Conservation (phyloP, 306 rosid genomes). For the Ormosia emarginata region DNA sequence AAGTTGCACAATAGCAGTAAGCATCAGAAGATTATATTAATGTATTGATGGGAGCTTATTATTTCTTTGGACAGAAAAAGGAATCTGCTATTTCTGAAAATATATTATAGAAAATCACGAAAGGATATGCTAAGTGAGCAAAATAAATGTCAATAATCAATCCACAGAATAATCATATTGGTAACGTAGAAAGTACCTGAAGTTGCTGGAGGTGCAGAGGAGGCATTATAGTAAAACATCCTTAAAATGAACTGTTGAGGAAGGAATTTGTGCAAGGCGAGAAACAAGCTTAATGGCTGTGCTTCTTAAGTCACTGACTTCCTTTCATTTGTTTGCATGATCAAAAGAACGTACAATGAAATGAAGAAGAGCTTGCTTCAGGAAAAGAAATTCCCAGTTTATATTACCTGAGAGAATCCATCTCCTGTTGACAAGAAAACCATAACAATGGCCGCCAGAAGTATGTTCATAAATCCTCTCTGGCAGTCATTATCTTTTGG, state of each 20-base stretch:
- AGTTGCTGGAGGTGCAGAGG: conserved; percentile 81
- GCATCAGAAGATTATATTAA: background rate
- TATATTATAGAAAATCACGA: background rate
- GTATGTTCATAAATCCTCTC: conserved; percentile 61
- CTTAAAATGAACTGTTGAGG: conserved; percentile 82
- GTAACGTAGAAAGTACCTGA: conserved; percentile 51
- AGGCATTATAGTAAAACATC: conserved; percentile 82
- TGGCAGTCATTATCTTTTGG: conserved; percentile 62
- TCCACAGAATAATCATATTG: background rate
- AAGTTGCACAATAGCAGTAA: background rate
- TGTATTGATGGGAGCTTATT: background rate
- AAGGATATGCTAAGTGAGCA: conserved; percentile 9
- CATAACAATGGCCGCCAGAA: conserved; percentile 71
- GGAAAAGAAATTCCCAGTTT: conserved; percentile 13
- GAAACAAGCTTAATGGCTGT: conserved; percentile 78
- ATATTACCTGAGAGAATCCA: conserved; percentile 58
- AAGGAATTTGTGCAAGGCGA: conserved; percentile 89
- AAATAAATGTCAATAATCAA: conserved; percentile 5
- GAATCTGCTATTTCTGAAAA: background rate
- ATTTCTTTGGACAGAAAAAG: background rate
- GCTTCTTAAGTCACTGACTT: conserved; percentile 63
- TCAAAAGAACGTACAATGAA: conserved; percentile 19
- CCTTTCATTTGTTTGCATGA: conserved; percentile 51
- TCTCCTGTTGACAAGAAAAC: conserved; percentile 65
- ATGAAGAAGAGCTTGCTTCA: conserved; percentile 1